Base-by-base conservation (phyloP, 2,329 filamentous ascomycete species). In the Stemphylium beticola region DNA sequence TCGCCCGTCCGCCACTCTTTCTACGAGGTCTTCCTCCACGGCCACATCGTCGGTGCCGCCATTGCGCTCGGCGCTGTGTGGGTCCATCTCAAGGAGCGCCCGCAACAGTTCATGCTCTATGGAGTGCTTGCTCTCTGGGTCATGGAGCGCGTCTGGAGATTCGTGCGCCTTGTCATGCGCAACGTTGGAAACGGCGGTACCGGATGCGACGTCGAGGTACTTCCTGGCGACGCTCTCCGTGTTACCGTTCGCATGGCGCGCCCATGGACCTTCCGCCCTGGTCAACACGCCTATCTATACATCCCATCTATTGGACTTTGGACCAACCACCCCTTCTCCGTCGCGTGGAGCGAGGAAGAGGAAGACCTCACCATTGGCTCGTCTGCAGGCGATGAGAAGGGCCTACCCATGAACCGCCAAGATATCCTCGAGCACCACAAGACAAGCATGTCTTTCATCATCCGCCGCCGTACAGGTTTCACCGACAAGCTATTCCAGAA, bases 381-480 rank as follows among this genome's bases (percentile, higher is more conserved):
- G 26, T 62, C 62, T 45, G 46, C 60, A 14, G 46, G 60, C 24
- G 73, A 75, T 47, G 79, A 82, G 63, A 82, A 82, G 62, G 71
- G 74, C 18, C 72, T 81, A 6, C 77, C 78, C 8, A 79, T 81
- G 68, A 78, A 76, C 38, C 76, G 76, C 37, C 78, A 82, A 64
- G 84, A 87, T 55, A 74, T 84, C 11, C 76, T 82, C 45, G 76
- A 76, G 31, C 67, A 77, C 12, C 76, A 78, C 60, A 82, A 82
- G 66, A 81, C 81, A 1, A 85, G 81, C 17, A 85, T 96, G 55
- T 92, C 90, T 0, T 91, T 97, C 66, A 82, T 98, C 66, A 88
- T 97, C 64, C 91, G 91, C 58, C 91, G 92, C 24, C 90, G 95
- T 56, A 93, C 89, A 0, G 93, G 93, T 26, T 89, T 96, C 78